Conservation (phyloP, 192 early-diverging fungal genomes). For the Rhizoclosmatium globosum region DNA sequence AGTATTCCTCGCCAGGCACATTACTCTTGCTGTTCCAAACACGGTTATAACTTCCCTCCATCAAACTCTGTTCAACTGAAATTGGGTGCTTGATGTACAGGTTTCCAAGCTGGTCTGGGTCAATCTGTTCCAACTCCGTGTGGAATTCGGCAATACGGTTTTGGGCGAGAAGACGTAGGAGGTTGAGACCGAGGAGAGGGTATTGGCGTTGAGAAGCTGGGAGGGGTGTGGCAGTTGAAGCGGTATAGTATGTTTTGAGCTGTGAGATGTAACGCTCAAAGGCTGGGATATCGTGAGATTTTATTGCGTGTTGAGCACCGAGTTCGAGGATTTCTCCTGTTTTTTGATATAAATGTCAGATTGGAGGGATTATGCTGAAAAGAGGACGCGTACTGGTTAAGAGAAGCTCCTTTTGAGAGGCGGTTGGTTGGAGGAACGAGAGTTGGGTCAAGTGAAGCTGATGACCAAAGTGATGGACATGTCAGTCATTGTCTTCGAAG, state of each 20-base stretch:
- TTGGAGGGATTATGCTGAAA: background rate
- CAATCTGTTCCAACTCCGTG: conserved; percentile 92
- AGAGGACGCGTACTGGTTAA: conserved; percentile 55
- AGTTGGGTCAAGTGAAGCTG: conserved; percentile 58
- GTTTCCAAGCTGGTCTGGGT: conserved; percentile 82
- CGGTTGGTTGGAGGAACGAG: conserved; percentile 46
- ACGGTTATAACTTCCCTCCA: conserved; percentile 98
- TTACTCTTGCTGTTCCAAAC: conserved; percentile 92
- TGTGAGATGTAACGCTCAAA: conserved; percentile 97
- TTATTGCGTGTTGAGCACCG: conserved; percentile 88
- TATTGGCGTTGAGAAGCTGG: conserved; percentile 85
- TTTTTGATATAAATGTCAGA: background rate
- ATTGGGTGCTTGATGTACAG: conserved; percentile 91
- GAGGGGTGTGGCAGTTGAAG: conserved; percentile 49
- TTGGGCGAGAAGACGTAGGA: conserved; percentile 91
- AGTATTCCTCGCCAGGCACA: conserved; percentile 91
- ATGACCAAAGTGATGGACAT: background rate
- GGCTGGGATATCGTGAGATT: conserved; percentile 85
- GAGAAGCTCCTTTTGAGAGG: conserved; percentile 54
- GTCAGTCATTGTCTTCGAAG: background rate
- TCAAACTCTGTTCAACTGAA: conserved; percentile 94
- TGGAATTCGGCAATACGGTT: conserved; percentile 98
- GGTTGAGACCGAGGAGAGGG: conserved; percentile 89
- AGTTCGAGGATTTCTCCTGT: conserved; percentile 88
- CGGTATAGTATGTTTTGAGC: conserved; percentile 88